Evolutionary conservation across 2,329 filamentous ascomycete genomes (phyloP), one percentile per base, ranked within the genome.

Genomic region (Xylaria sp.): DNA sequence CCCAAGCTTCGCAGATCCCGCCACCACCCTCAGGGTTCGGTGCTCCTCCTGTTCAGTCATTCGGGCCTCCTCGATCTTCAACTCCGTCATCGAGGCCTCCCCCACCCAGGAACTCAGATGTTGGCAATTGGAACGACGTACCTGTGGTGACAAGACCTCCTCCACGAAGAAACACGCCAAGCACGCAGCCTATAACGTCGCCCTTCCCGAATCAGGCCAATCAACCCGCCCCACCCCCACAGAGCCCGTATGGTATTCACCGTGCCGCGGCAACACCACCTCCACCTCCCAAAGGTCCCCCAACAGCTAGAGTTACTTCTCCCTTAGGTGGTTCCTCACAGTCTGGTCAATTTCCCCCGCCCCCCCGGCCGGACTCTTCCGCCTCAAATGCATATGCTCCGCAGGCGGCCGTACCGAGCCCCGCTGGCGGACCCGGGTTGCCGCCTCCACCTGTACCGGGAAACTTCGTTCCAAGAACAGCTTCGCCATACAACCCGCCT

Each of bases 51-150:
- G 21, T 54, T 43, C 70, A 70, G 44, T 67, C 72, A 35, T 77
- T 78, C 54, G 74, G 84, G 29, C 87, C 87, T 40, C 87, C 88
- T 54, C 86, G 90, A 64, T 87, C 86, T 63, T 83, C 85, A 25
- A 88, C 87, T 35, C 85, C 88, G n/a, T 89, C 91, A 15, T 83
- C 85, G 11, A 83, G 83, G 23, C 82, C 87, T 40, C 88, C 92
- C 21, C 87, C 91, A 17, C 86, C 91, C 9, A 87, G 87, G 71
- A 81, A 86, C 59, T 89, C 88, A 72, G 89, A 90, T 66, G 88
- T 89, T 65, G 86, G 89, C 27, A 90, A 91, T 69, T 99, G 95
- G 95, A 99, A 99, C 70, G 95, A 99, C 76, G 90, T 96, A 53
- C 95, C 95, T 1, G 85, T 97, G 71, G 90, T 98, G 46, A 83